Evolutionary conservation across 768 basidiomycete genomes (phyloP), one percentile per base, ranked within the genome.

Genomic region (Paxillus involutus): DNA sequence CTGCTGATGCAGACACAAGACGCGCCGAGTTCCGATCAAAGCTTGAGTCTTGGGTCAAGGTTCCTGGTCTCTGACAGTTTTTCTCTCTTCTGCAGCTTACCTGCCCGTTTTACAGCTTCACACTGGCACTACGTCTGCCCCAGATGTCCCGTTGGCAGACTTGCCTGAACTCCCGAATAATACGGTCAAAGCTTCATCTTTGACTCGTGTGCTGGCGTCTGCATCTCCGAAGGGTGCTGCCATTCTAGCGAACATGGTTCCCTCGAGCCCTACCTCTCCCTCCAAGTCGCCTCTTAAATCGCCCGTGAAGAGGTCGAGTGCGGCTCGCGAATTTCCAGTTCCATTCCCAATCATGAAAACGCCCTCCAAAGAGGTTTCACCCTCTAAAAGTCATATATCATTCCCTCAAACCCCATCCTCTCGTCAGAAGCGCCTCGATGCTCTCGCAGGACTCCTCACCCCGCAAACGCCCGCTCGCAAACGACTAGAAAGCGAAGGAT

Each of bases 121-220:
- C 62, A 46, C 68, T 4, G 73, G 73, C 50, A 61, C 63, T 30
- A 45, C 55, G 3, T 60, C 75, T n/a, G 58, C 83, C 16, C 88
- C 89, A 32, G 68, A 73, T 10, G 69, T 91, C 29, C 91, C 89
- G 36, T 62, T 81, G 52, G 86, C 88, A 39, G 77, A 83, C 63
- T 71, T 92, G 6, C 89, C 91, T 49, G 71, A 75, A 51, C 76
- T 92, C 26, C 68, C 74, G n/a, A 61, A 71, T 36, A 57, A 49
- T 13, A 62, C 75, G 4, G 63, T 73, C 13, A 88, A 88, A 64
- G 74, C 83, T 8, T 88, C 90, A 29, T 78, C 83, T 42, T 75
- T 91, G 30, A 91, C 88, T 6, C 82, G 83, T 19, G 79, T 80
- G 16, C 77, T 91, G 48, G 86, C 86, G 19, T 88, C 89, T 36